Conservation (phyloP, 352 stramenopile genomes). For the Pythium aristosporum region DNA sequence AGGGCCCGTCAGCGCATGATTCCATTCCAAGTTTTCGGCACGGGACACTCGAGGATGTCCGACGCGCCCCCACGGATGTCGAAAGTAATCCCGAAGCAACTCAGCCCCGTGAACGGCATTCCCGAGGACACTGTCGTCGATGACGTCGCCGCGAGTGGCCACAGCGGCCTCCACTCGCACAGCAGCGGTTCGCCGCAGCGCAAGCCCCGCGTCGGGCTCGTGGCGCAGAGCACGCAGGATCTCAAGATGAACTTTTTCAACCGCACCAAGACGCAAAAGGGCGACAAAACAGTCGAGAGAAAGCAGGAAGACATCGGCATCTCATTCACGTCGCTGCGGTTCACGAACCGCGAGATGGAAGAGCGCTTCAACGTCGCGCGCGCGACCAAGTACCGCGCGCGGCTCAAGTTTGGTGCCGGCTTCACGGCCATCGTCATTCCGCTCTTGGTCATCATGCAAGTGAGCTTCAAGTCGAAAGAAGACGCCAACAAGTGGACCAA, state of each 20-base stretch:
- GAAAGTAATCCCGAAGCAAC: conserved; percentile 73
- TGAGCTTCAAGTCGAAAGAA: conserved; percentile 77
- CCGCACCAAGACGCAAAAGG: conserved; percentile 37
- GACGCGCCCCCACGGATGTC: conserved; percentile 65
- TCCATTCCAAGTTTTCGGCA: conserved; percentile 74
- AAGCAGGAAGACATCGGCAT: conserved; percentile 82
- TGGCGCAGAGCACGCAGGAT: conserved; percentile 58
- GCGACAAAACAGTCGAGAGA: conserved; percentile 23
- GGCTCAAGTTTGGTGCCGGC: conserved; percentile 65
- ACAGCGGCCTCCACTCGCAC: conserved; percentile 26
- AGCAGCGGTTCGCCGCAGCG: conserved; percentile 20
- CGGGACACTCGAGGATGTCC: conserved; percentile 74
- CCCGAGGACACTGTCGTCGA: conserved; percentile 1
- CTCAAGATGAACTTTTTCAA: conserved; percentile 75
- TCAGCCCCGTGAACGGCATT: conserved; percentile 21
- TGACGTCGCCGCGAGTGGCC: conserved; percentile 35
- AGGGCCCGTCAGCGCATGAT: conserved; percentile 41
- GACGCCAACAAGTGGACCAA: conserved; percentile 64
- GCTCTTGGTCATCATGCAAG: conserved; percentile 83
- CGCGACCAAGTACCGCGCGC: conserved; percentile 67
- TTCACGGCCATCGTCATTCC: conserved; percentile 85
- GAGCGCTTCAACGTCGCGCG: conserved; percentile 49
- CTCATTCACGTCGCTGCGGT: conserved; percentile 65
- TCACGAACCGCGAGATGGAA: conserved; percentile 72
- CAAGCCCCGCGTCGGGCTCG: conserved; percentile 46